These are phyloP conservation scores for Marasmius fiardii DNA, from an alignment of 1,284 basidiomycete genomes.

Conservation along the genomic window DNA sequence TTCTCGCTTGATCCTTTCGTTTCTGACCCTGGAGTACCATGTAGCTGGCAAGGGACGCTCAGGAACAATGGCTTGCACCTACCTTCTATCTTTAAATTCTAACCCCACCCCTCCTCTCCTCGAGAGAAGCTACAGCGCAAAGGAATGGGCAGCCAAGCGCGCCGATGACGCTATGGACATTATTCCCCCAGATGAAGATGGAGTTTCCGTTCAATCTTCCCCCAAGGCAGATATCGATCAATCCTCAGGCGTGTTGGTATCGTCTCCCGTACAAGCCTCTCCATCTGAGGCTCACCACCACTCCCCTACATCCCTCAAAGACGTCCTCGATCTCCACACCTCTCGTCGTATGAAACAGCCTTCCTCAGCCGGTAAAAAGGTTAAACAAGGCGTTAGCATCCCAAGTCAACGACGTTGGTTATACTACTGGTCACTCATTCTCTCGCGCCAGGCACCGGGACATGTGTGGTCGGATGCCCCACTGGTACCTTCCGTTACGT, in stretches of 20 bases:
- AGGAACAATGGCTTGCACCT: slow-evolving; percentile 78
- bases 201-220: not conserved
- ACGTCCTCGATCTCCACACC: slow-evolving; percentile 66
- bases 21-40: not conserved
- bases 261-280: not conserved
- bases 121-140: slow-evolving; percentile 43
- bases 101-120: slow-evolving; percentile 44
- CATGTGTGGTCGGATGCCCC: slow-evolving; percentile 37
- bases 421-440: slow-evolving; percentile 69
- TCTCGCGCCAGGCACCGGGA: slow-evolving; percentile 50
- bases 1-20: too few relatives aligned
- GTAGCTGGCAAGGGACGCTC: slow-evolving; percentile 80
- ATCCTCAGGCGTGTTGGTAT: not conserved
- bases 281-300: too few relatives aligned
- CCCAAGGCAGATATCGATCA: not conserved
- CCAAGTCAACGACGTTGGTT: slow-evolving; percentile 73
- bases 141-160: slow-evolving; percentile 44
- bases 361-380: slow-evolving; percentile 36
- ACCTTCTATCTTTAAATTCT: slow-evolving; percentile 62
- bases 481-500: slow-evolving; percentile 23
- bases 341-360: slow-evolving; percentile 63
- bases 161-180: slow-evolving; percentile 49
- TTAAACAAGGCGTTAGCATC: slow-evolving; percentile 69
- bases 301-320: slow-evolving; percentile 32
- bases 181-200: slow-evolving; percentile 27